Evolutionary conservation across 495 filamentous ascomycete species (phyloP), one percentile per base, ranked within the genome.

Genomic region (Trichocladium antarcticum): DNA sequence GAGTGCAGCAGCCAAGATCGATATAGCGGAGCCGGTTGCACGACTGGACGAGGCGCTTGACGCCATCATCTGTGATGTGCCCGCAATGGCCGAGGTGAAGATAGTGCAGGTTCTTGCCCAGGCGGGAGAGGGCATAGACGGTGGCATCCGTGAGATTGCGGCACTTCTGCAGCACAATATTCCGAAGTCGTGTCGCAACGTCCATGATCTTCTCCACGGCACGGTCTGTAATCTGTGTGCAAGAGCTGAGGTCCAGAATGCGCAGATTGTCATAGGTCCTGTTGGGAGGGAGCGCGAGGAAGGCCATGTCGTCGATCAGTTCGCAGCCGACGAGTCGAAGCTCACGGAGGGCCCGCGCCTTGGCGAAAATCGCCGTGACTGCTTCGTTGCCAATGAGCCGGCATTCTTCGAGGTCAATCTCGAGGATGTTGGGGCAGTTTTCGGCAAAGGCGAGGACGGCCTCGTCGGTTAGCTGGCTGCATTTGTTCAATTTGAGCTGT

Each of bases 21-120:
- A 99, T 97, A 58, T 99, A 99, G 42, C 93, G 75, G 54, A 99
- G 96, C 28, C 93, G 78, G 66, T 89, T 96, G 72, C 93, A 99
- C 35, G 67, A 68, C 50, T 82, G 81, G 32, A 95, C 88, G 7
- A 99, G 73, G 35, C 81, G 79, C 42, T 82, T 81, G 7, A 99
- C 87, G 6, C 85, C 87, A 10, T 74, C 63, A 67, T 99, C 93
- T 0, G 89, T 95, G 56, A 99, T 88, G 35, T 88, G 77, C 14
- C 77, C 76, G 63, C 93, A 99, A 62, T 99, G 93, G 1, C 93
- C 93, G 5, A 99, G 73, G 57, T 97, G 93, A 40, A 99, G 80
- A 60, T 89, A 95, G 63, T 99, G 93, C 19, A 99, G 66, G 54
- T 97, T 97, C 72, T 95, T 97, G 42, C 89, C 88, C 14, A 99